Percentiles rank a stretch among this genome's conserved stretches.
phyloP scores from a whole-genome alignment of 345 rosid genomes.

The Erodium maritimum region DNA sequence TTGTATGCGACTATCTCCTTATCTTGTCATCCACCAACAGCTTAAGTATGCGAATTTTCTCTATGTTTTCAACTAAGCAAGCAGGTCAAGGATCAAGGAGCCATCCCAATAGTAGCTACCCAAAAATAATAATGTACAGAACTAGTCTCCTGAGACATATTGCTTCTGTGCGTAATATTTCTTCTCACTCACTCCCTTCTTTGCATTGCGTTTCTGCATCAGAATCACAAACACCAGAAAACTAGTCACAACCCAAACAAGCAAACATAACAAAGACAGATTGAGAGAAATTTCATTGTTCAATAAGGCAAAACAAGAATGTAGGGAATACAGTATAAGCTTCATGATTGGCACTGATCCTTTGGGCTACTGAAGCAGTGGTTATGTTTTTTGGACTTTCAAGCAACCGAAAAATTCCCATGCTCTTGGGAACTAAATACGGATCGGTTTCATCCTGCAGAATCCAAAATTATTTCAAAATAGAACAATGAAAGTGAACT shows the following conservation, averaged over 20 bases:
- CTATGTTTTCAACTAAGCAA: no score
- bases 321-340: conserved; percentile 43
- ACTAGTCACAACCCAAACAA: no score
- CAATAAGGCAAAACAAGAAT: background rate
- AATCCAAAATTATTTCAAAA: background rate
- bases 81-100: no score
- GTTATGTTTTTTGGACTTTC: conserved; percentile 53
- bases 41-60: no score
- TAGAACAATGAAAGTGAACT: background rate
- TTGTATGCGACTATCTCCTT: no score
- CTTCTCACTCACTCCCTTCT: conserved; percentile 20
- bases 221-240: background rate
- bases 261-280: no score
- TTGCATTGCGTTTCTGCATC: conserved; percentile 17
- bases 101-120: no score
- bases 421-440: conserved; percentile 52
- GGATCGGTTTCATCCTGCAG: conserved; percentile 60
- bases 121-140: background rate
- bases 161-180: conserved; percentile 18
- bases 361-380: conserved; percentile 65
- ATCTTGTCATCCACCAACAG: no score
- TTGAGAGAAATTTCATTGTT: no score
- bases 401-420: conserved; percentile 49
- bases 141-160: conserved; percentile 15
- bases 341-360: conserved; percentile 66